Base-by-base conservation (phyloP, 768 basidiomycete species). In the Inosperma sp. region DNA sequence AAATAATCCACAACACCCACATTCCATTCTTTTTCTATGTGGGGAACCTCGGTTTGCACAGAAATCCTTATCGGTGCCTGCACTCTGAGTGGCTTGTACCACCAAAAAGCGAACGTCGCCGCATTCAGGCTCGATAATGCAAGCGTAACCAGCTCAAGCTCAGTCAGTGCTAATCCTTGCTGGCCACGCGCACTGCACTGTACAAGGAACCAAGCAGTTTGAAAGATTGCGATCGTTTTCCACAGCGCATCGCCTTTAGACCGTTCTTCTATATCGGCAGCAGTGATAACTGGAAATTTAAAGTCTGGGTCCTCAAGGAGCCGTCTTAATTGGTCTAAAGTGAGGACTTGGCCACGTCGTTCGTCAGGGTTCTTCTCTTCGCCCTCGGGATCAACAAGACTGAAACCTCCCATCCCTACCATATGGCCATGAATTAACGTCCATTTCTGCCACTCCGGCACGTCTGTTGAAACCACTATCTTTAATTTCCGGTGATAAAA, bases 231-330 rank as follows among this genome's bases (percentile, higher is more conserved):
- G 4, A 69, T 27, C 1, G 49, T 57, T 43, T 69, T 70, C 3
- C 64, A 56, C 1, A 68, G 39, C 1, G 34, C 48, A 36, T 67
- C 60, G 4, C 63, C 61, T 53, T 68, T 68, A 54, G 41, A 45
- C 7, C 43, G 42, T n/a, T 52, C 50, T 2, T 45, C 10, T n/a
- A 52, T 52, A 14, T 52, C 50, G 8, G 27, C 49, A 27, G 29
- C 13, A 13, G 42, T 52, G 27, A 46, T 30, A 41, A 14, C 22
- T 5, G 34, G 34, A 4, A 35, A 35, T 5, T 35, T 17, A 17
- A 35, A 4, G 17, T 35, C 5, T 4, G 34, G 34, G 34, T 35
- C n/a, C n/a, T n/a, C n/a, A n/a, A n/a, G n/a, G n/a, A n/a, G 34
- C 17, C 4, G 5, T 4, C 17, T 35, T 13, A 35, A 35, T 5